These are phyloP conservation scores for Podospora tetraspora DNA, from an alignment of 495 filamentous ascomycete genomes.

Conservation along the genomic window DNA sequence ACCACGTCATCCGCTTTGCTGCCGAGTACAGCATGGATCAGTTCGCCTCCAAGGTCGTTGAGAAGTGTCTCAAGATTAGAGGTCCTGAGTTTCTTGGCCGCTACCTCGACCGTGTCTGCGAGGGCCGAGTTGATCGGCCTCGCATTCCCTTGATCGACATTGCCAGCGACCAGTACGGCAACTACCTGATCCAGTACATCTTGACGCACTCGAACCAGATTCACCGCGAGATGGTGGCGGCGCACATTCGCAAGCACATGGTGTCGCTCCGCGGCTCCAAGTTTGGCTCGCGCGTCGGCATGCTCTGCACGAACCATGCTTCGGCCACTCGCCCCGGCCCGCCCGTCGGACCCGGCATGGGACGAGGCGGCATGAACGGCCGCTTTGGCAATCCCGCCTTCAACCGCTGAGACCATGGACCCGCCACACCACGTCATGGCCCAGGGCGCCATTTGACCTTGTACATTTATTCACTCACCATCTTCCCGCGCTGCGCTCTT, in stretches of 20 bases:
- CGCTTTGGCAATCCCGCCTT: slow-evolving; percentile 45
- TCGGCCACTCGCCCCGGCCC: slow-evolving; percentile 80
- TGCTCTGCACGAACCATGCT: slow-evolving; percentile 95
- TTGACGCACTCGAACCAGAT: slow-evolving; percentile 71
- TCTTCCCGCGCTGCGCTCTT: not conserved
- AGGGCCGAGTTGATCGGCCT: slow-evolving; percentile 81
- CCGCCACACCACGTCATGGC: not conserved
- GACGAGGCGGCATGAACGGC: slow-evolving; percentile 48
- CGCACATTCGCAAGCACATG: slow-evolving; percentile 98
- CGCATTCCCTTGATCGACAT: slow-evolving; percentile 98
- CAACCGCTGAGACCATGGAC: slow-evolving; percentile 34
- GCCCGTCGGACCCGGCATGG: slow-evolving; percentile 57
- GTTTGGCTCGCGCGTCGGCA: slow-evolving; percentile 94
- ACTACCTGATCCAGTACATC: slow-evolving; percentile 97
- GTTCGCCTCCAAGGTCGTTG: slow-evolving; percentile 97
- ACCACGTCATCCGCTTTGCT: slow-evolving; percentile 87
- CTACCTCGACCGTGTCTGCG: slow-evolving; percentile 90
- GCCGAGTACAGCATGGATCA: slow-evolving; percentile 99
- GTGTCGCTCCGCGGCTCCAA: slow-evolving; percentile 97
- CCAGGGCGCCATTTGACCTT: not conserved
- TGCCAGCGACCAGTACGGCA: slow-evolving; percentile 96
- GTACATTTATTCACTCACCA: not conserved
- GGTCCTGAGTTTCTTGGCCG: slow-evolving; percentile 84
- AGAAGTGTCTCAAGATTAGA: slow-evolving; percentile 98
- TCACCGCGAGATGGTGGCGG: slow-evolving; percentile 87